Base-by-base conservation (phyloP, 768 basidiomycete genomes). In the Hydnum rufescens region DNA sequence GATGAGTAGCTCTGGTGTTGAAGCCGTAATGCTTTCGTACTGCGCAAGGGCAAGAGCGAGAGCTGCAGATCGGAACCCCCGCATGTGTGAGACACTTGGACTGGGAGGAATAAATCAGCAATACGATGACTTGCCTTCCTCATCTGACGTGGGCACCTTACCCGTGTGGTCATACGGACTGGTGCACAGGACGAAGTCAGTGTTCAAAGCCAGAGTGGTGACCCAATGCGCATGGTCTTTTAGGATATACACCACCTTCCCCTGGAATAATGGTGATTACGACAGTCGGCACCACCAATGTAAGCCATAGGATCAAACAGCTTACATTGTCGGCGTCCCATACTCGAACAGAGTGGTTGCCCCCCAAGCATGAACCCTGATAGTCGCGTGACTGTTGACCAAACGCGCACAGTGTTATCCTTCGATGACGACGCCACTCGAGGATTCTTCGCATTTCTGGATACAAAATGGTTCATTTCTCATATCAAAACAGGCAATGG, bases 171-270 rank as follows among this genome's bases (percentile, higher is more conserved):
- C 90, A 59, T 84, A 97, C 0, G 93, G 90, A 0, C 93, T 93
- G 0, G 93, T 96, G 25, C 92, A 80, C 3, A 95, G 72, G 26
- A 93, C 77, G 60, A 92, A 95, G 63, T 99, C 93, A 5, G 92
- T 92, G 64, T 90, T 93, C 52, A 96, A 71, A 3, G 95, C 80
- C 42, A 99, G 76, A 0, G 92, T 97, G 19, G 92, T 99, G 4
- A 99, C 95, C 93, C 92, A 97, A 61, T 99, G 95, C 0, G 90
- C 95, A 60, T 99, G 93, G 56, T 96, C 90, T 64, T 86, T 89
- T 26, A 97, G 68, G 0, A 80, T 79, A 59, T 92, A 74, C 34
- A 96, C 68, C 26, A 78, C 75, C 64, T 77, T 82, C 0, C 92
- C 93, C 82, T 92, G 58, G n/a, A n/a, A 44, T 29, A 16, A 30